These are phyloP conservation scores for Petunia secreta DNA, from an alignment of 257 asterid genomes.

Conservation along the genomic window DNA sequence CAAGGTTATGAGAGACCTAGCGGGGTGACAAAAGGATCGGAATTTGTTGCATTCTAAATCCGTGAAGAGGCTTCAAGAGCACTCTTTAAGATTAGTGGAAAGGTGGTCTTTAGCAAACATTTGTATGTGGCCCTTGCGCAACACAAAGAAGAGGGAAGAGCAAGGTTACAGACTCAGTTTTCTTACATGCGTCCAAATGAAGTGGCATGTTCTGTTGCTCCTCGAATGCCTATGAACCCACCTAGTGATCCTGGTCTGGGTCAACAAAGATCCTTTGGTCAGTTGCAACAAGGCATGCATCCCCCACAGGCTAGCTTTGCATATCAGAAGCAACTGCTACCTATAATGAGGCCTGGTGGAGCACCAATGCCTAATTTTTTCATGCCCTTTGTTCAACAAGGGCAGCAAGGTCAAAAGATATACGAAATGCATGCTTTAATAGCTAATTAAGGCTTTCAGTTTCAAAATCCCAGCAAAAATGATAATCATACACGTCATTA, in stretches of 20 bases:
- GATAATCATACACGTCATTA: no score
- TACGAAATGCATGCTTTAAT: no score
- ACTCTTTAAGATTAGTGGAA: no score
- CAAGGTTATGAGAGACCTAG: slow-evolving; percentile 69
- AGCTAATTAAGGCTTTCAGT: no score
- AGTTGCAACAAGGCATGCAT: slow-evolving; percentile 74
- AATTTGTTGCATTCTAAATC: slow-evolving; percentile 83
- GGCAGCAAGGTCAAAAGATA: slow-evolving; percentile 68
- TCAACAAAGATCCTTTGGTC: slow-evolving; percentile 83
- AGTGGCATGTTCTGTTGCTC: slow-evolving; percentile 63
- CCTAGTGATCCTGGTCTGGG: slow-evolving; percentile 87
- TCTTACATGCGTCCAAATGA: slow-evolving; percentile 18
- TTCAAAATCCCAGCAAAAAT: no score
- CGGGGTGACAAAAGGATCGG: slow-evolving; percentile 89
- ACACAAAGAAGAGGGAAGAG: no score
- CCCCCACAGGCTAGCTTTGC: slow-evolving; percentile 95
- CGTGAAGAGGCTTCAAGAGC: slow-evolving; percentile 50
- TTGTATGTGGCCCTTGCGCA: no score
- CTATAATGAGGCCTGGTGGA: slow-evolving; percentile 89
- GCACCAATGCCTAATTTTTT: slow-evolving; percentile 82
- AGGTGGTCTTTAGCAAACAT: no score
- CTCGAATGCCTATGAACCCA: slow-evolving; percentile 72
- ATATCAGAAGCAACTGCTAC: slow-evolving; percentile 93
- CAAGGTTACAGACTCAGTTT: no score
- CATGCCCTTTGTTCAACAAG: slow-evolving; percentile 81